Conservation (phyloP, 163 green algal species). For the Chlorella variabilis region DNA sequence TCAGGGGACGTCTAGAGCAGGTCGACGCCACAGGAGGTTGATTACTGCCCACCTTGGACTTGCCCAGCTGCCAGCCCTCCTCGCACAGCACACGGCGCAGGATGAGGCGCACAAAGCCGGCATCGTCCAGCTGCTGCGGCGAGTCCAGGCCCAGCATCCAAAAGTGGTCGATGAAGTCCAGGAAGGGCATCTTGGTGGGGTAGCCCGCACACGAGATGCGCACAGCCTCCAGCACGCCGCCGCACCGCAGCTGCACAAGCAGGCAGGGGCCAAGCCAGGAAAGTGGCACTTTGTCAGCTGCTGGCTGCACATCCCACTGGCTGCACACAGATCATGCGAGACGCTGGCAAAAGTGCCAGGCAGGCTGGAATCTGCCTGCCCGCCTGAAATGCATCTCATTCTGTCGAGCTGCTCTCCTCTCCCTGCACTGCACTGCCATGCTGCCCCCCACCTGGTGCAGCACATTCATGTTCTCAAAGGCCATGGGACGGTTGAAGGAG, state of each 20-base stretch:
- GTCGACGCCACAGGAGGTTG: no score
- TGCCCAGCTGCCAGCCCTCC: conserved; percentile 83
- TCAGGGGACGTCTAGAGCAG: not conserved
- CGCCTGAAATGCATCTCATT: not conserved
- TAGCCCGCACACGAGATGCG: conserved; percentile 98
- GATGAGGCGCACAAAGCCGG: conserved; percentile 62
- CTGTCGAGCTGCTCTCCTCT: not conserved
- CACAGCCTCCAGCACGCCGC: conserved; percentile 97
- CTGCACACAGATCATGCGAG: no score
- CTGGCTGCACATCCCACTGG: no score
- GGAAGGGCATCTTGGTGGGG: conserved; percentile 88
- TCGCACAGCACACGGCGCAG: conserved; percentile 46
- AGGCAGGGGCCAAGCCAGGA: not conserved
- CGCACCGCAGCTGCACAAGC: conserved; percentile 62
- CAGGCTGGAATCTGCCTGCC: no score
- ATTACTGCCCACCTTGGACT: conserved; percentile 88
- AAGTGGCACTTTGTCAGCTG: no score
- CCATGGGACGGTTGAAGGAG: conserved; percentile 69
- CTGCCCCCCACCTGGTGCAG: conserved; percentile 85
- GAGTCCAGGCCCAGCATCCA: conserved; percentile 81
- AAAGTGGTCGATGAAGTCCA: conserved; percentile 98
- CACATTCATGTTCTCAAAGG: conserved; percentile 92
- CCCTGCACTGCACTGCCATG: no score
- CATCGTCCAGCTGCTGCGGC: conserved; percentile 65
- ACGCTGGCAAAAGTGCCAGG: no score